These are phyloP conservation scores for Striga hermonthica DNA, from an alignment of 305 asterid species.

Conservation along the genomic window DNA sequence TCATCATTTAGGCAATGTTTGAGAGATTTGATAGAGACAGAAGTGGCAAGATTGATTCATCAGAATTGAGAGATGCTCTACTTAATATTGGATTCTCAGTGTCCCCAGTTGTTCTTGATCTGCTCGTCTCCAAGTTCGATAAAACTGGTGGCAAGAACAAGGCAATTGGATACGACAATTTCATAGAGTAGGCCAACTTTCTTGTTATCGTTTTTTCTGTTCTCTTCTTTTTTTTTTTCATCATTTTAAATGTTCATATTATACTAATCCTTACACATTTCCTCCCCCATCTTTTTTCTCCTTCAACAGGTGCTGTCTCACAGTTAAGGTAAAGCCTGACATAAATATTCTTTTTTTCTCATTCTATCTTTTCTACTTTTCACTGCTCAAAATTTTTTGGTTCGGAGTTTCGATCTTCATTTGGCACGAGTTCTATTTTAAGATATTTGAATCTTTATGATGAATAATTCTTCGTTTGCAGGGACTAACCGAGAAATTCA, in stretches of 20 bases:
- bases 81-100: slow-evolving; percentile 82
- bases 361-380: background rate
- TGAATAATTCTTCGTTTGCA: slow-evolving; percentile 32
- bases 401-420: background rate
- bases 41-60: slow-evolving; percentile 72
- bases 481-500: slow-evolving; percentile 96
- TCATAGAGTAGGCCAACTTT: slow-evolving; percentile 67
- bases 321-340: slow-evolving; percentile 61
- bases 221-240: background rate
- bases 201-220: background rate
- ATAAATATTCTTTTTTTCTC: background rate
- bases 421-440: no score
- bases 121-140: slow-evolving; percentile 86
- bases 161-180: slow-evolving; percentile 92
- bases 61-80: slow-evolving; percentile 76
- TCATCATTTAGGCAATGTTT: slow-evolving; percentile 49
- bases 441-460: no score
- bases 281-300: slow-evolving; percentile 14
- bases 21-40: slow-evolving; percentile 89
- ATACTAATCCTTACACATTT: slow-evolving; percentile 16
- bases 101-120: slow-evolving; percentile 67
- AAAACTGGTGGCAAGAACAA: slow-evolving; percentile 75
- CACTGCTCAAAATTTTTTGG: background rate
- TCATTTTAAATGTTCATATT: background rate
- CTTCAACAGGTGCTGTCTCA: slow-evolving; percentile 82